Base-by-base conservation (phyloP, 495 filamentous ascomycete genomes). In the Xylona heveae region DNA sequence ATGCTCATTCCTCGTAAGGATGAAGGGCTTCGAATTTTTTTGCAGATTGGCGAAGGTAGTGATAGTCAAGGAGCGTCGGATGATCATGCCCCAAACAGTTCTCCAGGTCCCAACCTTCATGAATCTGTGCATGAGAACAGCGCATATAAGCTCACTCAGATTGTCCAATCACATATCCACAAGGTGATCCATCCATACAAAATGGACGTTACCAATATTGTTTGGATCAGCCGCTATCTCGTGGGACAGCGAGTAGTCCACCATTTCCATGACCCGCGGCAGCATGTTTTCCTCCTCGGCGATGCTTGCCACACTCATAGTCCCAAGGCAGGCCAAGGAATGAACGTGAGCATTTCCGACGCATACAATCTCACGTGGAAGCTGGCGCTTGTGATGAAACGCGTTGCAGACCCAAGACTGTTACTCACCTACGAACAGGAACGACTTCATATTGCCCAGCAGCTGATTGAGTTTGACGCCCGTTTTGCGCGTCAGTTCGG, bases 181-280 rank as follows among this genome's bases (percentile, higher is more conserved):
- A 43, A 47, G 1, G 52, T 59, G 1, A 54, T 66, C 31, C 47
- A 52, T 35, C 62, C 61, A 10, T 66, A 61, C 33, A 52, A 53
- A 30, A 57, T 66, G 28, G 43, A 50, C 7, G 45, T 51, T 0
- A 58, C 54, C 50, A 49, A 3, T 39, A 51, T 43, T 5, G 42
- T 43, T 32, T 52, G 49, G 49, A 48, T 31, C 23, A 14, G 36
- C 20, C 36, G 41, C 17, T 61, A 59, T 41, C 48, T 48, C 16
- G 54, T 58, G 19, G 54, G 51, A 3, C 51, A 57, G 30, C 45
- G 54, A 9, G 36, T 57, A 3, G 35, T 43, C 12, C 30, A 40
- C 6, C 31, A 42, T 3, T 57, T 55, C 22, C 14, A 39, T 15
- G 43, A 43, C 28, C 23, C 19, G 7, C 29, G 36, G 8, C 39